These are phyloP conservation scores for Astrothelium macrocarpum DNA, from an alignment of 495 filamentous ascomycete genomes.

Conservation along the genomic window DNA sequence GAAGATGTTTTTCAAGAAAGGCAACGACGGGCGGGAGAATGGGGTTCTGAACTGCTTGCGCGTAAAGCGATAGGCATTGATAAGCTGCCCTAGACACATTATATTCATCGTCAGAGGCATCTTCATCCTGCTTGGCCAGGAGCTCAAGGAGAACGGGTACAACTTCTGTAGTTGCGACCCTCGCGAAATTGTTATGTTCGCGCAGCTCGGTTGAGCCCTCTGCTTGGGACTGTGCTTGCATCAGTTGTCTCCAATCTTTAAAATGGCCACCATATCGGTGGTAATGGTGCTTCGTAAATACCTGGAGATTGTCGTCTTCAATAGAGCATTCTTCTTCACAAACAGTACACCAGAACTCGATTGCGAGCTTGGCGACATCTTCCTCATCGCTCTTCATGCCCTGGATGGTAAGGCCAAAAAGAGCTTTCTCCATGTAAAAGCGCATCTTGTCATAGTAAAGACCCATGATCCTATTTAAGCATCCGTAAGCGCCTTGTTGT, in stretches of 20 bases:
- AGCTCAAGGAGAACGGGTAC: conserved; percentile 81
- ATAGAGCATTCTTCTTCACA: conserved; percentile 97
- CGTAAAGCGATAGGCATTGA: conserved; percentile 90
- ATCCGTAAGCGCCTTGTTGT: conserved; percentile 91
- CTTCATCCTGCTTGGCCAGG: conserved; percentile 94
- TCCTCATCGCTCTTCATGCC: conserved; percentile 98
- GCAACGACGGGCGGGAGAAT: conserved; percentile 73
- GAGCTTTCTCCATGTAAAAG: conserved; percentile 99
- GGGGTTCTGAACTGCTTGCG: conserved; percentile 73
- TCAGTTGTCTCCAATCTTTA: neutral
- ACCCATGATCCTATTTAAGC: conserved; percentile 94
- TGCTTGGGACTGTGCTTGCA: conserved; percentile 38
- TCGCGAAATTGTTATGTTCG: conserved; percentile 83
- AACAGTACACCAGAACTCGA: conserved; percentile 99
- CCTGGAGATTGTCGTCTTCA: conserved; percentile 89
- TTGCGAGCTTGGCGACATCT: conserved; percentile 92
- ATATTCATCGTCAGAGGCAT: conserved; percentile 92
- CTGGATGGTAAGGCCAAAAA: conserved; percentile 96
- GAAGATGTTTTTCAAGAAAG: conserved; percentile 87
- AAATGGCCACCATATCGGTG: neutral
- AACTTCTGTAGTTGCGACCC: conserved; percentile 82
- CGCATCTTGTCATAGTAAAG: conserved; percentile 99
- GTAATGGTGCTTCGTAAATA: conserved; percentile 33
- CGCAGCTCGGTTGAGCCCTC: conserved; percentile 70
- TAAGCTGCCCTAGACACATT: conserved; percentile 92